phyloP scores from a whole-genome alignment of 2,329 filamentous ascomycete species.

The Ceratocystis eucalypticola region DNA sequence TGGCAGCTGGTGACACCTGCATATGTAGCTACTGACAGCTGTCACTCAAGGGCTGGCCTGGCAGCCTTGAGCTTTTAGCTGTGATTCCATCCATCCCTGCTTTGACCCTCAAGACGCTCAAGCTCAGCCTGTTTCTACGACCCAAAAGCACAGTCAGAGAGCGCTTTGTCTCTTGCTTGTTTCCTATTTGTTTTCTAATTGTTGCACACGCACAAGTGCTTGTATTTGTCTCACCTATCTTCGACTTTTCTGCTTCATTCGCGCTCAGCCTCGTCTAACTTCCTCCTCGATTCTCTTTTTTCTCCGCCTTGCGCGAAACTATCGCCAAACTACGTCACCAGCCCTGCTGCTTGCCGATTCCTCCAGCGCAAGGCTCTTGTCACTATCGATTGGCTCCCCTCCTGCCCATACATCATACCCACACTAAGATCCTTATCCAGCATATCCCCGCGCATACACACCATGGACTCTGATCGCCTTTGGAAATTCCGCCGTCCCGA shows the following conservation, averaged over 20 bases:
- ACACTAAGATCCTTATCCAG: no score
- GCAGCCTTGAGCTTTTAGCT: background rate
- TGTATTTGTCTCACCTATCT: background rate
- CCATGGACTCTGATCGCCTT: conserved; percentile 51
- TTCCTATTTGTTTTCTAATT: background rate
- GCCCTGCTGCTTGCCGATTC: background rate
- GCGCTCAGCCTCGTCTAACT: background rate
- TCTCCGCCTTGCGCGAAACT: background rate
- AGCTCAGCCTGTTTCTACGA: conserved; percentile 7
- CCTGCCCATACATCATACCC: background rate
- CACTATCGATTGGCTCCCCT: background rate
- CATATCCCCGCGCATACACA: conserved; percentile 13
- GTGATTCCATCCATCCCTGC: conserved; percentile 13
- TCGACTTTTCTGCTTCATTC: background rate
- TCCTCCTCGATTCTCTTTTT: background rate
- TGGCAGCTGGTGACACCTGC: background rate
- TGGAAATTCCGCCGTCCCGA: conserved; percentile 55
- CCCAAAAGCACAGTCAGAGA: conserved; percentile 4
- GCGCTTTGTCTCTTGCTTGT: background rate
- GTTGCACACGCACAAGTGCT: background rate
- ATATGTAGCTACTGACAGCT: background rate
- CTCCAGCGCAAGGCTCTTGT: background rate
- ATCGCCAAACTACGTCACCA: conserved; percentile 16
- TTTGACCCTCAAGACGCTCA: background rate
- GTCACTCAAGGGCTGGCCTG: background rate